Evolutionary conservation across 768 basidiomycete species (phyloP).

Genomic region (Tulasnella calospora): DNA sequence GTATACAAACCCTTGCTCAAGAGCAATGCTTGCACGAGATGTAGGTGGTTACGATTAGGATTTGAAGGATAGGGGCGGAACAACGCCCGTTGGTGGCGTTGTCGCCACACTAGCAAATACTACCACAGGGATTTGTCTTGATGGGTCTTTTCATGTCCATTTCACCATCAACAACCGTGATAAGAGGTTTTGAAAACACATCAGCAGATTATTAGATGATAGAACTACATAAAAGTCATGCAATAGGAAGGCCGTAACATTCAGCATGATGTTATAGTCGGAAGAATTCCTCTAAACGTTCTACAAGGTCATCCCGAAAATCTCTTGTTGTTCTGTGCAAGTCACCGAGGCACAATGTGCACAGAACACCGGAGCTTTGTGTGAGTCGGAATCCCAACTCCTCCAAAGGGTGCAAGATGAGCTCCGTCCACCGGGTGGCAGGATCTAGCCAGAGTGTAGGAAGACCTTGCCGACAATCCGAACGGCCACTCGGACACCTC

Average conservation of each 20-base stretch:
- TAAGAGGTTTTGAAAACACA: no score
- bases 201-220: not conserved
- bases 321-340: not conserved
- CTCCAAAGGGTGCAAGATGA: constrained; percentile 1
- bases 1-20: no score
- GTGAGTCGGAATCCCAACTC: not conserved
- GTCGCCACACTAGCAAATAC: no score
- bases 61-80: no score
- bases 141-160: no score
- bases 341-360: not conserved
- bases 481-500: not conserved
- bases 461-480: not conserved
- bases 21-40: no score
- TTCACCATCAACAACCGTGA: no score
- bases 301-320: not conserved
- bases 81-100: no score
- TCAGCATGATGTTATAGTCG: not conserved
- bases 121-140: no score
- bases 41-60: no score
- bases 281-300: not conserved
- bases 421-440: not conserved
- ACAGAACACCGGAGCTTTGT: not conserved
- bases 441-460: not conserved
- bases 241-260: not conserved
- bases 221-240: not conserved